Evolutionary conservation across 768 basidiomycete species (phyloP), one percentile per base, ranked within the genome.

Genomic region (Auriscalpium vulgare): DNA sequence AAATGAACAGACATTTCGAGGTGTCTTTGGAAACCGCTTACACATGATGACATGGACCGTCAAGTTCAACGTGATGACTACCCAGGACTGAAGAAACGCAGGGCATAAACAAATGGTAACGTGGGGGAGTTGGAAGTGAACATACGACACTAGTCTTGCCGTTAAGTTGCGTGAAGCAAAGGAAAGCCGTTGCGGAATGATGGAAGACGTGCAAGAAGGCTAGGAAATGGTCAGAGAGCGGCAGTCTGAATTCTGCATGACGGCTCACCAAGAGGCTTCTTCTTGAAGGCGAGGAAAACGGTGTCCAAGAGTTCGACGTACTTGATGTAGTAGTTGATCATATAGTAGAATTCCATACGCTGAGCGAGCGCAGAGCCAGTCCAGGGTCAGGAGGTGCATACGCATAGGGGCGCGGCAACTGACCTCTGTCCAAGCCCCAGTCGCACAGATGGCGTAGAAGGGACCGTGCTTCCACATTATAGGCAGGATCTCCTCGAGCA

Each of bases 151-250:
- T 94, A 47, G 97, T 98, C 70, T 81, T 84, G 62, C 97, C 97
- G 64, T 97, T 87, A 62, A 99, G 78, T 74, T 99, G 95, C 53
- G 86, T 85, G 70, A 85, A 97, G 75, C 97, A 97, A 56, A 99
- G 77, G 59, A 97, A 72, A 57, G 95, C 95, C 56, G 97, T 98
- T 16, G 95, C 97, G 56, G 97, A 92, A 76, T 99, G 97, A 72
- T 98, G 97, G 78, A 97, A 98, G 60, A 99, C 95, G 72, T 98
- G 97, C 59, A 99, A 76, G 75, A 99, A 98, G 64, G 91, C 94
- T 95, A 44, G 45, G 51, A 51, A 60, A 6, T 17, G n/a, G 51
- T 43, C 34, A 47, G 36, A 37, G 21, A 21, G 21, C 21, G 3
- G 21, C 21, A 21, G 21, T 21, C 21, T 21, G 21, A 21, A 1